Conservation (phyloP, 2,329 filamentous ascomycete genomes). For the Alternaria novae-zelandiae region DNA sequence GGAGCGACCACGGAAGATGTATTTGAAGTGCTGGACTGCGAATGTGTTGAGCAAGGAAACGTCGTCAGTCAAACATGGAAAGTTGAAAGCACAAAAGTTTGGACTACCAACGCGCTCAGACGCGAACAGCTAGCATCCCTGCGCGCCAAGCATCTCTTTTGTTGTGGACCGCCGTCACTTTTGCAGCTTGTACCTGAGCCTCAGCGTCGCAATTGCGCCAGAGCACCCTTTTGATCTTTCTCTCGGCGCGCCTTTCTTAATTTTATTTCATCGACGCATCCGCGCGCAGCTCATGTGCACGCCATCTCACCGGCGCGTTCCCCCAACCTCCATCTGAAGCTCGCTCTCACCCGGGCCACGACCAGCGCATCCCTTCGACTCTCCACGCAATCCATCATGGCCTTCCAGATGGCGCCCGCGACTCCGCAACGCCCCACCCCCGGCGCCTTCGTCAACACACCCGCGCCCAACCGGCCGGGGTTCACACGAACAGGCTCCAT, state of each 20-base stretch:
- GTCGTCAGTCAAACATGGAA: not conserved
- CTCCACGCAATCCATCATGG: slow-evolving; percentile 28
- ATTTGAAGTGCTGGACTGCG: not conserved
- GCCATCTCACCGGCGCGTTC: slow-evolving; percentile 36
- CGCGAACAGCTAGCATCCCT: slow-evolving; percentile 26
- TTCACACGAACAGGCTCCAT: slow-evolving; percentile 34
- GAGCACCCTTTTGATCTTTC: slow-evolving; percentile 20
- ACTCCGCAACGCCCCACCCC: slow-evolving; percentile 75
- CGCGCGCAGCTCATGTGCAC: slow-evolving; percentile 38
- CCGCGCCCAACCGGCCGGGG: slow-evolving; percentile 57
- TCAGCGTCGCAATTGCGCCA: slow-evolving; percentile 38
- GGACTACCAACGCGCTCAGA: slow-evolving; percentile 21
- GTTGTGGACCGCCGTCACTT: slow-evolving; percentile 32
- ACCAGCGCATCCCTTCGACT: slow-evolving; percentile 20
- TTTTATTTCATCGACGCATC: slow-evolving; percentile 10
- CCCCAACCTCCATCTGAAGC: slow-evolving; percentile 35
- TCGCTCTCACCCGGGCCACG: slow-evolving; percentile 28
- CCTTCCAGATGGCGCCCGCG: slow-evolving; percentile 39
- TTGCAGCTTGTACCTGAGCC: slow-evolving; percentile 26
- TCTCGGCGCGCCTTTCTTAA: slow-evolving; percentile 23
- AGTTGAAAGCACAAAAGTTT: slow-evolving; percentile 12
- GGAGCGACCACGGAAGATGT: not conserved
- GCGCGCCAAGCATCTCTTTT: slow-evolving; percentile 34
- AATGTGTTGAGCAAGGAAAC: not conserved
- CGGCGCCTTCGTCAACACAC: slow-evolving; percentile 78